Evolutionary conservation across 352 stramenopile species (phyloP).

Genomic region (Phytophthora capsici): DNA sequence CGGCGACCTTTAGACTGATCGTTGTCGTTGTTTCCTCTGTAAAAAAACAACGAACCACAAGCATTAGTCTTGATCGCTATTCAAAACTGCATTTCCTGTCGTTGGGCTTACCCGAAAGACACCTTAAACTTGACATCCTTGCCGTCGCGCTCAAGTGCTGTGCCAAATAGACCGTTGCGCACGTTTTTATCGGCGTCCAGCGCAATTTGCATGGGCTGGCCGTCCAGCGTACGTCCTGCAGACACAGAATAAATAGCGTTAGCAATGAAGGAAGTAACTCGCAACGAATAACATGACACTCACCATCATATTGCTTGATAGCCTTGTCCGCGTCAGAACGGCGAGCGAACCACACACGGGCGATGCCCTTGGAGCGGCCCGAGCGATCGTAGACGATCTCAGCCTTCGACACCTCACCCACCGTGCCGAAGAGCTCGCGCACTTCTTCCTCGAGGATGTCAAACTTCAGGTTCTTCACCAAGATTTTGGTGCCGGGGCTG

Average conservation of each 20-base stretch:
- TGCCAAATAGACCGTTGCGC: conserved; percentile 79
- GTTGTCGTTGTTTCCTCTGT: conserved; percentile 40
- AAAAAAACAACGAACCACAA: not conserved
- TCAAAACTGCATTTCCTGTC: not conserved
- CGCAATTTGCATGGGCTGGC: conserved; percentile 78
- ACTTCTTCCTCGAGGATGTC: conserved; percentile 87
- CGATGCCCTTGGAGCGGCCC: conserved; percentile 81
- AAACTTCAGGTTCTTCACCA: conserved; percentile 88
- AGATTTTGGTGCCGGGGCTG: conserved; percentile 67
- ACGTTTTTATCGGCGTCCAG: conserved; percentile 78
- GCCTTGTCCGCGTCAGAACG: conserved; percentile 76
- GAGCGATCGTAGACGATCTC: conserved; percentile 88
- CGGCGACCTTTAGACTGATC: conserved; percentile 49
- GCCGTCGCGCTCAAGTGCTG: conserved; percentile 63
- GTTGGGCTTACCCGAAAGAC: conserved; percentile 61
- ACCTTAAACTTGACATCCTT: conserved; percentile 84
- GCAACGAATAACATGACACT: not conserved
- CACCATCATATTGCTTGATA: conserved; percentile 87
- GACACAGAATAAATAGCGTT: not conserved
- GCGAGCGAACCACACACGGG: conserved; percentile 78
- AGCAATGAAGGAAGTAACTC: not conserved
- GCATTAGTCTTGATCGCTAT: not conserved
- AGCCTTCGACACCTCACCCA: conserved; percentile 77
- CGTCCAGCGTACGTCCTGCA: conserved; percentile 74
- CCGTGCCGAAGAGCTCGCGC: conserved; percentile 78